Conservation (phyloP, 805 yeast species). For the Kodamaea kaohsiungensis region DNA sequence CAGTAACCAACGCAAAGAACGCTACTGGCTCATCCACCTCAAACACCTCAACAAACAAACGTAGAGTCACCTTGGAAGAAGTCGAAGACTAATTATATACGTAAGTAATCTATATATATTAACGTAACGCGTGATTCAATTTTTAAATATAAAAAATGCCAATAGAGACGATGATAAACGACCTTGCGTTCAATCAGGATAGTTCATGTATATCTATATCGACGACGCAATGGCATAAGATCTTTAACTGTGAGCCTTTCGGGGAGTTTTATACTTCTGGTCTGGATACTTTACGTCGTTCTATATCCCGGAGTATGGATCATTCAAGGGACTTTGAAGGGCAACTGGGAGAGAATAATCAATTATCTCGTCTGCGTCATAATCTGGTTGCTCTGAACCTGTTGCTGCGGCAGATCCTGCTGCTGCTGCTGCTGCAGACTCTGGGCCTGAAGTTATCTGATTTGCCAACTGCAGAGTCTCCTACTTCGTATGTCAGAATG, state of each 20-base stretch:
- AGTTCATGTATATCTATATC: conserved; percentile 40
- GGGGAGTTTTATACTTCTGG: conserved; percentile 41
- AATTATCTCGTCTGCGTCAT: conserved; percentile 1
- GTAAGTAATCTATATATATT: no score
- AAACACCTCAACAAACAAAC: conserved; percentile 20
- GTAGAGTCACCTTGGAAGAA: conserved; percentile 43
- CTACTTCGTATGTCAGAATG: conserved; percentile 38
- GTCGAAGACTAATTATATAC: conserved; percentile 30
- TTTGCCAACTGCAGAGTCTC: conserved; percentile 10
- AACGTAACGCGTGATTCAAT: background rate
- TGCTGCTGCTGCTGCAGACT: conserved; percentile 4
- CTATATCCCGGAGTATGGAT: conserved; percentile 2
- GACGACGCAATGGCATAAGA: conserved; percentile 32
- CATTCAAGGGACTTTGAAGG: background rate
- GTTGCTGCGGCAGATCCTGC: conserved; percentile 5
- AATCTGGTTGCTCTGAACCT: conserved; percentile 2
- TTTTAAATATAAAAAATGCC: background rate
- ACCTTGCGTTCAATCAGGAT: conserved; percentile 44
- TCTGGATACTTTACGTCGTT: conserved; percentile 7
- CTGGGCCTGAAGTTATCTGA: conserved; percentile 2
- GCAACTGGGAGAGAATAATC: background rate
- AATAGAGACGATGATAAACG: conserved; percentile 26
- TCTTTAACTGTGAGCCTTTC: conserved; percentile 47
- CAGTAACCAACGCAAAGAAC: conserved; percentile 12
- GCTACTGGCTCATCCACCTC: conserved; percentile 16